These are phyloP conservation scores for Xylariaceae sp. DNA, from an alignment of 2,329 filamentous ascomycete species.

Conservation along the genomic window DNA sequence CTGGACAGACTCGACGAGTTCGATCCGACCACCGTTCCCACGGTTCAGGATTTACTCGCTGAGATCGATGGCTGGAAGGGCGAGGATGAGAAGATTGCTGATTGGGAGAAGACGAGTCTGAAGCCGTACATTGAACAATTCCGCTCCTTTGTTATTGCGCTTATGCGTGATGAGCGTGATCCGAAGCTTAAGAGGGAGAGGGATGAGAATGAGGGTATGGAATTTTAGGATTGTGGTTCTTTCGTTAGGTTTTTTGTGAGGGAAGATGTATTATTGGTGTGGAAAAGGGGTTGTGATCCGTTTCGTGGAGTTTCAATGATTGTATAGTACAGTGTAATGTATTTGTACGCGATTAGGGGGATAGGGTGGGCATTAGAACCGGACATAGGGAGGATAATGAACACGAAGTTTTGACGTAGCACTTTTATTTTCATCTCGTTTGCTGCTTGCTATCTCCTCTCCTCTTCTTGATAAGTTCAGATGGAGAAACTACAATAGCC, in stretches of 20 bases:
- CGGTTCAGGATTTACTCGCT: constrained; percentile 70
- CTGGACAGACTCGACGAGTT: constrained; percentile 68
- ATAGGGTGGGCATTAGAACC: no score
- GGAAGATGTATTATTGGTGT: not conserved
- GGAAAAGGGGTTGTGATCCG: not conserved
- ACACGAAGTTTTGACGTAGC: not conserved
- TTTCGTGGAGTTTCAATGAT: not conserved
- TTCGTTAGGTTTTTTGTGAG: not conserved
- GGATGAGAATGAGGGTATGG: constrained; percentile 46
- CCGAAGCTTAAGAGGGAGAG: constrained; percentile 51
- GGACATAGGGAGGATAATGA: not conserved
- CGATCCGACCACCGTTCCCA: constrained; percentile 83
- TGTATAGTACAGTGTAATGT: not conserved
- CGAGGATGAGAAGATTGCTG: constrained; percentile 48
- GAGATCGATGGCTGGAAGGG: constrained; percentile 76
- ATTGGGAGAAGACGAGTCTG: constrained; percentile 96
- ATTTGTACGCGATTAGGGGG: no score
- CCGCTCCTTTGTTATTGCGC: constrained; percentile 66
- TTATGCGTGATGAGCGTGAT: constrained; percentile 72
- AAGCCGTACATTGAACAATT: constrained; percentile 92
- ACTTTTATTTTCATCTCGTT: not conserved
- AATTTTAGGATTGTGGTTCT: constrained; percentile 40
- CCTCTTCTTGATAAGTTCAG: not conserved
- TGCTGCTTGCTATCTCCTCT: not conserved
- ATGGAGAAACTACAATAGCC: no score